Evolutionary conservation across 2,329 filamentous ascomycete genomes (phyloP).

Genomic region (Aspergillus tanneri): DNA sequence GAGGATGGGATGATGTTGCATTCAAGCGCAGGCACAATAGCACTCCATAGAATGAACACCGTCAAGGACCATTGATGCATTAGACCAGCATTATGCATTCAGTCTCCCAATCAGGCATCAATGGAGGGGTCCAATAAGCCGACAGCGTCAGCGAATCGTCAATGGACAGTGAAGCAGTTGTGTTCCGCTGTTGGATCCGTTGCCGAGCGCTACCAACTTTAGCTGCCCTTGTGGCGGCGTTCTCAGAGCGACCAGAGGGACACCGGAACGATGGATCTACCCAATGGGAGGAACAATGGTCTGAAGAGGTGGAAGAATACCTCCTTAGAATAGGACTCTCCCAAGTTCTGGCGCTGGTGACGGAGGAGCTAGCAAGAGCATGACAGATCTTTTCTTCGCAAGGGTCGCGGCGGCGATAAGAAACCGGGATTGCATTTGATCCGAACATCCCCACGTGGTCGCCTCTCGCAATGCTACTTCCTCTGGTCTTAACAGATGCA

Average conservation of each 20-base stretch:
- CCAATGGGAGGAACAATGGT: neutral
- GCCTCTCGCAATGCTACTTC: neutral
- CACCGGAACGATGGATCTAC: neutral
- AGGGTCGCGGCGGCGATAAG: conserved; percentile 24
- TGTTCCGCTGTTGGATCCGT: conserved; percentile 8
- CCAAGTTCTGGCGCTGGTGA: neutral
- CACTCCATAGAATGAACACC: conserved; percentile 19
- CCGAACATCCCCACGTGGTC: conserved; percentile 8
- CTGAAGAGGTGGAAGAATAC: too few species aligned
- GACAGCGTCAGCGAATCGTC: conserved; percentile 1
- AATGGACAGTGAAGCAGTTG: conserved; percentile 5
- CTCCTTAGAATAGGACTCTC: neutral
- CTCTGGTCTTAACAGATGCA: neutral
- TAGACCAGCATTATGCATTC: conserved; percentile 17
- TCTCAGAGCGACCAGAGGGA: neutral
- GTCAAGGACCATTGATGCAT: conserved; percentile 10
- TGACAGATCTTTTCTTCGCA: conserved; percentile 18
- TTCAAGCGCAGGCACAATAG: conserved; percentile 16
- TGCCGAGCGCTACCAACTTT: conserved; percentile 8
- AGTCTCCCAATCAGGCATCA: conserved; percentile 10
- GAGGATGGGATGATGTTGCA: conserved; percentile 1
- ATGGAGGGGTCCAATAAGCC: neutral
- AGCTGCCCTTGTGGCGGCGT: too few species aligned
- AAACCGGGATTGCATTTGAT: conserved; percentile 26
- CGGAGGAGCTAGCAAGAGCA: neutral